Evolutionary conservation across 495 filamentous ascomycete species (phyloP).

Genomic region (Bombardia bombarda): DNA sequence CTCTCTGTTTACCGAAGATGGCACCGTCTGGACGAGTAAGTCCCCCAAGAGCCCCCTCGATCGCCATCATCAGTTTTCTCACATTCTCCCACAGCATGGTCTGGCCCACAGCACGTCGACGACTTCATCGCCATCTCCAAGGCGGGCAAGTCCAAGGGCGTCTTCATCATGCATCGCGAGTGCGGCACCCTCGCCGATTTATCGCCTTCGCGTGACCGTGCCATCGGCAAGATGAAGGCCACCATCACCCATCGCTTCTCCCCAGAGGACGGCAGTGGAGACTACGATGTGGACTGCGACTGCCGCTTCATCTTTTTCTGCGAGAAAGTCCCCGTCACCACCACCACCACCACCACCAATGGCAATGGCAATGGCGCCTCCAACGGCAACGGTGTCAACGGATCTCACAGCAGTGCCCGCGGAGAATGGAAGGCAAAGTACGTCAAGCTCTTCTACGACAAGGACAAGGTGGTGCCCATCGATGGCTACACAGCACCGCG

Average conservation of each 20-base stretch:
- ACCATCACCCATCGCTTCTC: conserved; percentile 60
- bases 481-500: conserved; percentile 43
- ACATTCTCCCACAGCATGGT: conserved; percentile 38
- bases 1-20: conserved; percentile 50
- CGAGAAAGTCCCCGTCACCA: too few relatives aligned
- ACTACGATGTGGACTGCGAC: conserved; percentile 51
- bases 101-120: conserved; percentile 41
- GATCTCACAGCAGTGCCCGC: neutral
- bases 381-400: conserved; percentile 5
- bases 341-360: too few relatives aligned
- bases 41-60: neutral
- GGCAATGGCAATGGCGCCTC: too few relatives aligned
- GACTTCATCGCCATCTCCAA: conserved; percentile 54
- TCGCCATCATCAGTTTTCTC: neutral
- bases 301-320: conserved; percentile 59
- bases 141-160: conserved; percentile 50
- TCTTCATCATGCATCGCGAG: conserved; percentile 62
- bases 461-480: conserved; percentile 56
- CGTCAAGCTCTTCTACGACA: conserved; percentile 61
- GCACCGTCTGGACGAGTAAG: conserved; percentile 53
- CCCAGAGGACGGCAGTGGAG: conserved; percentile 19
- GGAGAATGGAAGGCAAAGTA: conserved; percentile 50
- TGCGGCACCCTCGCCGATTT: conserved; percentile 57
- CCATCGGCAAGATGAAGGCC: conserved; percentile 65
- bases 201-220: conserved; percentile 33